Conservation (phyloP, 2,329 filamentous ascomycete genomes). For the Cylindrodendrum hubeiense region DNA sequence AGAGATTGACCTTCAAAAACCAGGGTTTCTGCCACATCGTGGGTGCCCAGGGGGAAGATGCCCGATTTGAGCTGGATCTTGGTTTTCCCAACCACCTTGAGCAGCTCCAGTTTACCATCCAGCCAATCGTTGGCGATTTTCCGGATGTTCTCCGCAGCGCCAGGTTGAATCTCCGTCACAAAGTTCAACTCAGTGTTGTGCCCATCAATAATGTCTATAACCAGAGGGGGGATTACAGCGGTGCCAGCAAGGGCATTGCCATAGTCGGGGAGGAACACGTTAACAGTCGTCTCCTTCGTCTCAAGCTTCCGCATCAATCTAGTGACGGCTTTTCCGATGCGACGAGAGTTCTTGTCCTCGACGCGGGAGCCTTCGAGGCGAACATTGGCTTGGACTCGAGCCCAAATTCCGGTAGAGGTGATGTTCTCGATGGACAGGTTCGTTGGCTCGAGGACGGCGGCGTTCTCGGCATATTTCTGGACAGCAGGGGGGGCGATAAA, state of each 20-base stretch:
- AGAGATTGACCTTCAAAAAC: slow-evolving; percentile 86
- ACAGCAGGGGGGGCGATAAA: slow-evolving; percentile 86
- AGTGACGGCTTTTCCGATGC: slow-evolving; percentile 82
- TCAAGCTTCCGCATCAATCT: slow-evolving; percentile 84
- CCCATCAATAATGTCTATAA: slow-evolving; percentile 82
- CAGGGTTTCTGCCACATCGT: slow-evolving; percentile 79
- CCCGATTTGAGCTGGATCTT: slow-evolving; percentile 83
- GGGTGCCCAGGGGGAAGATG: slow-evolving; percentile 81
- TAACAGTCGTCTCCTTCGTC: slow-evolving; percentile 77
- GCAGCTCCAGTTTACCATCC: slow-evolving; percentile 77
- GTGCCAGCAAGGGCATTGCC: slow-evolving; percentile 82
- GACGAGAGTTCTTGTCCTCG: slow-evolving; percentile 75
- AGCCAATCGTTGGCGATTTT: slow-evolving; percentile 90
- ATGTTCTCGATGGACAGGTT: slow-evolving; percentile 88
- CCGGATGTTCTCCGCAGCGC: slow-evolving; percentile 81
- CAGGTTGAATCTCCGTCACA: slow-evolving; percentile 79
- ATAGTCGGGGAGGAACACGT: slow-evolving; percentile 87
- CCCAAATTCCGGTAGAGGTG: slow-evolving; percentile 80
- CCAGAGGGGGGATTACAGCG: slow-evolving; percentile 80
- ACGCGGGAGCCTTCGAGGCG: slow-evolving; percentile 84
- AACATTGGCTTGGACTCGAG: slow-evolving; percentile 86
- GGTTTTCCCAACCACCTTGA: slow-evolving; percentile 81
- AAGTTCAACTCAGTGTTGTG: slow-evolving; percentile 84
- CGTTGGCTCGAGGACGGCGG: slow-evolving; percentile 84
- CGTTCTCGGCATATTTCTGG: slow-evolving; percentile 88